phyloP scores from a whole-genome alignment of 2,329 filamentous ascomycete genomes.

The Ceratocystis harringtonii region DNA sequence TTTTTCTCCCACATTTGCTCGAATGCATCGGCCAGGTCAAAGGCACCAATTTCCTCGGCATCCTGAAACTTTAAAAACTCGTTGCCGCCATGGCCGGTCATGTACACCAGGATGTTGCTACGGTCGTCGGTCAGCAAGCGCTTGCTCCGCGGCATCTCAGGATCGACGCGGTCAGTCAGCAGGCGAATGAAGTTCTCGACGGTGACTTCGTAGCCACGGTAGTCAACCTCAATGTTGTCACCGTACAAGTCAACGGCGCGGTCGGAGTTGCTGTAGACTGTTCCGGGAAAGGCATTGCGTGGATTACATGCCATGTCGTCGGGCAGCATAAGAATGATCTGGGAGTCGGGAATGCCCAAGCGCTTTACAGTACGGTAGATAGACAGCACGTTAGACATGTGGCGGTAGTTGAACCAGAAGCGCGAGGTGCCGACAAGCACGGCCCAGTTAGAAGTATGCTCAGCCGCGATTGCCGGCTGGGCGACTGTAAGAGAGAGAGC shows the following conservation, averaged over 20 bases:
- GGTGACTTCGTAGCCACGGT: slow-evolving; percentile 93
- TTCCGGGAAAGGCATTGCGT: slow-evolving; percentile 92
- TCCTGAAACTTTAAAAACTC: slow-evolving; percentile 98
- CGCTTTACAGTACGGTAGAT: slow-evolving; percentile 97
- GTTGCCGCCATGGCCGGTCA: slow-evolving; percentile 96
- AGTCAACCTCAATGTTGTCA: slow-evolving; percentile 98
- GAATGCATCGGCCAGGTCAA: slow-evolving; percentile 91
- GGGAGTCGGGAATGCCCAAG: slow-evolving; percentile 90
- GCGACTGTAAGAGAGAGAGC: slow-evolving; percentile 28
- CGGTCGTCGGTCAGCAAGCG: slow-evolving; percentile 84
- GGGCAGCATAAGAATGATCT: slow-evolving; percentile 99
- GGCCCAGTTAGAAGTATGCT: slow-evolving; percentile 98
- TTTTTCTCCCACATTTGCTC: slow-evolving; percentile 99
- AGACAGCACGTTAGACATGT: slow-evolving; percentile 92
- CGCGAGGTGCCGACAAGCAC: slow-evolving; percentile 96
- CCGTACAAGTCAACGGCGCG: slow-evolving; percentile 91
- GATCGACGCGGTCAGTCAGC: slow-evolving; percentile 82
- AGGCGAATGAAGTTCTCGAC: slow-evolving; percentile 97
- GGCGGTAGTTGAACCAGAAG: slow-evolving; percentile 99
- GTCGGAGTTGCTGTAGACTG: slow-evolving; percentile 96
- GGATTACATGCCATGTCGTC: slow-evolving; percentile 99
- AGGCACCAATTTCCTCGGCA: slow-evolving; percentile 90
- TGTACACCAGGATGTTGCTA: slow-evolving; percentile 95
- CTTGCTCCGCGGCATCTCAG: slow-evolving; percentile 91
- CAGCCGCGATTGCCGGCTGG: slow-evolving; percentile 34